phyloP scores from a whole-genome alignment of 331 rosid genomes.

The Acacia pycnantha region DNA sequence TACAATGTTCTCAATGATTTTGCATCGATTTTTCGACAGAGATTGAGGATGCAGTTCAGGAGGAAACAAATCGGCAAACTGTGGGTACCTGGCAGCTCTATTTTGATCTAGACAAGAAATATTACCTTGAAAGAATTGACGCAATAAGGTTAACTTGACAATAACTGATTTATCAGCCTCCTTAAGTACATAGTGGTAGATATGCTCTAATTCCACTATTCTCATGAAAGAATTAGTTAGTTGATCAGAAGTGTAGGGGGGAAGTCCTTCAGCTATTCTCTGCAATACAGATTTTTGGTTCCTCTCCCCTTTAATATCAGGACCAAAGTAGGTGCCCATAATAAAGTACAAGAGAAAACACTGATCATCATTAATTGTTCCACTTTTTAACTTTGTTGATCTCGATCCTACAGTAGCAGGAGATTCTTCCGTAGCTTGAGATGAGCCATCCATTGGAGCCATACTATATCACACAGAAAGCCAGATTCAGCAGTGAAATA shows the following conservation, averaged over 20 bases:
- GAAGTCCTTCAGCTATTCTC: conserved; percentile 63
- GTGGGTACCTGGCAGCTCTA: conserved; percentile 45
- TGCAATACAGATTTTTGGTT: conserved; percentile 51
- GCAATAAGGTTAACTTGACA: conserved; percentile 34
- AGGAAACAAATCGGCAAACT: conserved; percentile 59
- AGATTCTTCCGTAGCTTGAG: conserved; percentile 21
- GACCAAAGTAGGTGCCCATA: conserved; percentile 25
- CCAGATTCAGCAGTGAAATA: conserved; percentile 9
- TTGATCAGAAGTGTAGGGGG: conserved; percentile 54
- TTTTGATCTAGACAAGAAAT: conserved; percentile 33
- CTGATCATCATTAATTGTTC: conserved; percentile 10
- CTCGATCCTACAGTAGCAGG: conserved; percentile 10
- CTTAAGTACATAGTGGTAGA: conserved; percentile 46
- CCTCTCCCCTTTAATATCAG: conserved; percentile 46
- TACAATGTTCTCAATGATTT: conserved; percentile 37
- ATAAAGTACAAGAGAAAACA: conserved; percentile 15
- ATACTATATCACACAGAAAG: neutral
- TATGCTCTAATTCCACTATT: conserved; percentile 41
- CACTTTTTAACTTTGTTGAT: conserved; percentile 15
- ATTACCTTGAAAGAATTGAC: conserved; percentile 41
- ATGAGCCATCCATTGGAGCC: conserved; percentile 28
- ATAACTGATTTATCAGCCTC: conserved; percentile 49
- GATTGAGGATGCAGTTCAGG: conserved; percentile 45
- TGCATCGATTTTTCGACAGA: conserved; percentile 22
- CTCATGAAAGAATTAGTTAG: conserved; percentile 44